Percentiles rank a stretch among this genome's conserved stretches.
These are phyloP conservation scores for Priceomyces medius DNA, from an alignment of 805 yeast species.

Conservation along the genomic window DNA sequence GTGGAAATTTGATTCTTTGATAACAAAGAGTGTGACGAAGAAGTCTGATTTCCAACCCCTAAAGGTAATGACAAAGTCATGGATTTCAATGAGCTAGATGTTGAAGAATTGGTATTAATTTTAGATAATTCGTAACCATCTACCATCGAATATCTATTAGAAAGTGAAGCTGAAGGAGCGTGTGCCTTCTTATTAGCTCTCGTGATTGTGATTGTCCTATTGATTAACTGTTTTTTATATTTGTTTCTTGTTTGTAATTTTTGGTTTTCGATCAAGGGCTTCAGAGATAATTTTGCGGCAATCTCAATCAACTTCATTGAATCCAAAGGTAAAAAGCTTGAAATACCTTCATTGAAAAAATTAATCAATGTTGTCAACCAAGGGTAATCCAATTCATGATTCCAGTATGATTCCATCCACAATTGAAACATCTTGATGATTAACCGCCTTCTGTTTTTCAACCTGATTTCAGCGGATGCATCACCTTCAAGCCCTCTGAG, in stretches of 20 bases:
- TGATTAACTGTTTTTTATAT: slow-evolving; percentile 47
- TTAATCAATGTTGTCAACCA: slow-evolving; percentile 69
- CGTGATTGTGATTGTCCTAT: slow-evolving; percentile 46
- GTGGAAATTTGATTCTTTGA: slow-evolving; percentile 38
- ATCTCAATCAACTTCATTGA: slow-evolving; percentile 59
- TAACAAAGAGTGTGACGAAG: slow-evolving; percentile 38
- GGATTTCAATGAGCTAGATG: slow-evolving; percentile 36
- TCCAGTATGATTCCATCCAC: slow-evolving; percentile 94
- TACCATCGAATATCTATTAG: slow-evolving; percentile 46
- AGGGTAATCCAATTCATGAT: slow-evolving; percentile 55
- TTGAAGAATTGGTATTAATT: slow-evolving; percentile 49
- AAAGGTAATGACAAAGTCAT: slow-evolving; percentile 43
- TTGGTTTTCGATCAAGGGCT: slow-evolving; percentile 49
- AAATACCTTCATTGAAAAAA: slow-evolving; percentile 76
- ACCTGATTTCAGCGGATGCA: slow-evolving; percentile 27
- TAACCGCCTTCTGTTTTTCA: slow-evolving; percentile 62
- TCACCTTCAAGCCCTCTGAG: slow-evolving; percentile 14
- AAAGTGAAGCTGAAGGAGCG: slow-evolving; percentile 22
- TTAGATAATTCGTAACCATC: slow-evolving; percentile 59
- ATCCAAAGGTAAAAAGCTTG: slow-evolving; percentile 61
- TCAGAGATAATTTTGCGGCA: slow-evolving; percentile 58
- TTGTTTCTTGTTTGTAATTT: slow-evolving; percentile 15
- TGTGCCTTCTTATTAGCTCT: slow-evolving; percentile 34
- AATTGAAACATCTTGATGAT: slow-evolving; percentile 68
- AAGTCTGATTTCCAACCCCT: slow-evolving; percentile 43